Percentiles rank a stretch among this genome's conserved stretches.
These are phyloP conservation scores for Pneumocystis oryctolagi DNA, from an alignment of 1,139 yeast species.

Conservation along the genomic window DNA sequence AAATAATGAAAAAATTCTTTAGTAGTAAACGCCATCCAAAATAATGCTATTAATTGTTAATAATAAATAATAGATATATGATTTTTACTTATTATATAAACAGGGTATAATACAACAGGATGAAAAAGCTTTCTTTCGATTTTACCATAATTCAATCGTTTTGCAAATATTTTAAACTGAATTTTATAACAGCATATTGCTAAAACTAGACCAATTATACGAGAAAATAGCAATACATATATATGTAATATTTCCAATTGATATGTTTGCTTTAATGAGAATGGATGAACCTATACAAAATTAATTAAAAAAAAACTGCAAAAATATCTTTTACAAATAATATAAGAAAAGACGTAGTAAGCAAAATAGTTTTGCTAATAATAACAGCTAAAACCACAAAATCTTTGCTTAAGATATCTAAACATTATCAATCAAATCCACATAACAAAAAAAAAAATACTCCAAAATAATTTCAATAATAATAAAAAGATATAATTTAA, in stretches of 20 bases:
- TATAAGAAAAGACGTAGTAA: background rate
- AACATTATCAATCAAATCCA: background rate
- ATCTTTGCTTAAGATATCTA: background rate
- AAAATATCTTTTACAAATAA: background rate
- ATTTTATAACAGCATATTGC: background rate
- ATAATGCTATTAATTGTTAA: background rate
- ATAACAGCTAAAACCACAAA: background rate
- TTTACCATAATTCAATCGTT: background rate
- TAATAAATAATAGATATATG: background rate
- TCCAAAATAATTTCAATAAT: background rate
- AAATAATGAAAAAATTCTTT: background rate
- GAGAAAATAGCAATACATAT: background rate
- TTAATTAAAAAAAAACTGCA: background rate
- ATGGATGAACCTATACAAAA: background rate
- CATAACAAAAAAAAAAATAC: background rate
- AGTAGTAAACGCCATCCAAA: background rate
- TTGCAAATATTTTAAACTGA: background rate
- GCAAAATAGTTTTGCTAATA: background rate
- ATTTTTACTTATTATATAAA: background rate
- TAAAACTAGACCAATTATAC: background rate
- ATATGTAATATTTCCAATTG: background rate
- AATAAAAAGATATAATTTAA: background rate
- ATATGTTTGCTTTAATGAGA: background rate
- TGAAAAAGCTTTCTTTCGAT: background rate
- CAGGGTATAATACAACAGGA: background rate